Evolutionary conservation across 345 rosid species (phyloP), one percentile per base, ranked within the genome.

Genomic region (Sisymbrium altissimum): DNA sequence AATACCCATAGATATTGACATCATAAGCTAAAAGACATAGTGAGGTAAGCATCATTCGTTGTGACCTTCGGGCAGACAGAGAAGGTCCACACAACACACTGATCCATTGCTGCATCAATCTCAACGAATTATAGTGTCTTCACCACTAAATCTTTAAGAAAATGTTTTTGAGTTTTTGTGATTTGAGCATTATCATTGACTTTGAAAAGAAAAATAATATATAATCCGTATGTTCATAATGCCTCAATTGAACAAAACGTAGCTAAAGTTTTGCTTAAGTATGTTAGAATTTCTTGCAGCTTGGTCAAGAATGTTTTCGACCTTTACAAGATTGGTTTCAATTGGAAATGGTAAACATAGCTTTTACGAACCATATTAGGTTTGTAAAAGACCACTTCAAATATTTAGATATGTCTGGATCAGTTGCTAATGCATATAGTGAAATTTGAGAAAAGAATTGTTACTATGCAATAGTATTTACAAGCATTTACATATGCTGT

Each of bases 11-110:
- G 44, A 66, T 29, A 66, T 48, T 48, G 65, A 45, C 70, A 73
- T 64, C 77, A 55, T 54, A 17, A 64, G 29, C 15, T 64, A 44
- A 64, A 64, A 64, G 23, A 55, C 55, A 33, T 12, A 73, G 21
- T 65, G 60, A 66, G 72, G 61, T 66, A 48, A 74, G 35, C 61
- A 74, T 66, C 67, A 66, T 66, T 74, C 35, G 36, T 12, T 58
- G 53, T 55, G 40, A 74, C 72, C 59, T 57, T 74, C 1, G 18
- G 68, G 7, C 68, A 36, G 78, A 58, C 74, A 67, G 15, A 49
- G 68, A 68, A 52, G 74, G 79, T 75, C 74, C 79, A 75, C 74
- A 68, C 56, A 32, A 68, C 7, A 48, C 56, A 58, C 72, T 74
- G 68, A 44, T 74, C 61, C 67, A 43, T 68, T 68, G 56, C 29